A percentile compares a stretch with the other conserved stretches of the same genome.
These are phyloP conservation scores for Aurinia saxatilis DNA, from an alignment of 345 rosid species.

Conservation along the genomic window DNA sequence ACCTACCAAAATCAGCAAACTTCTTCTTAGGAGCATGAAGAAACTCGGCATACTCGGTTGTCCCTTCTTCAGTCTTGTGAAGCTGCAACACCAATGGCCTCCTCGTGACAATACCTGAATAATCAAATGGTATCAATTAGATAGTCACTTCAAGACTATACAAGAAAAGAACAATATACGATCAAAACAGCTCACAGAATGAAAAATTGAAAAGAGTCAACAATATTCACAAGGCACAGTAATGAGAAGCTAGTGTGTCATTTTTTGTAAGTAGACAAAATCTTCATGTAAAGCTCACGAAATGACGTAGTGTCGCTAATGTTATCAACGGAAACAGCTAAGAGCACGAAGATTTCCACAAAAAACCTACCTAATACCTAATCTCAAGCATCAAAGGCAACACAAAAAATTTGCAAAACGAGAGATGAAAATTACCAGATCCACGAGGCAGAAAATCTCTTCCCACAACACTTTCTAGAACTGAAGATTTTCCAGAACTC, in stretches of 20 bases:
- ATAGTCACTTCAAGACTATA: neutral
- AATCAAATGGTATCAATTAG: neutral
- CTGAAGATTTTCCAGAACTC: conserved; percentile 99
- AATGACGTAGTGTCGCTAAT: neutral
- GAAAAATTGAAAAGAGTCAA: neutral
- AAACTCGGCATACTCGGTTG: conserved; percentile 85
- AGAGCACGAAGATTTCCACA: neutral
- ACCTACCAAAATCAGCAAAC: conserved; percentile 74
- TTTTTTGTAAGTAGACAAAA: neutral
- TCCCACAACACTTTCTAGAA: conserved; percentile 93
- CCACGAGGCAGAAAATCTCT: conserved; percentile 99
- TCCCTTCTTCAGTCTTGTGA: conserved; percentile 73
- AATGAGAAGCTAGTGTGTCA: neutral
- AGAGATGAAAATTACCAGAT: conserved; percentile 61
- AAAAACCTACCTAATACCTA: neutral
- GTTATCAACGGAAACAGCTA: neutral
- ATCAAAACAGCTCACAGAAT: neutral
- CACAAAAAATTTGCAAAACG: neutral
- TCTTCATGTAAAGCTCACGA: neutral
- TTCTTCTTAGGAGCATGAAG: conserved; percentile 91
- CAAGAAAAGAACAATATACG: neutral
- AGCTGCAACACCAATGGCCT: conserved; percentile 97
- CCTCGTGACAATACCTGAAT: conserved; percentile 84
- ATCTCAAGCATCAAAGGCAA: neutral
- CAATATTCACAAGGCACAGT: neutral